Percentiles rank a stretch among this genome's conserved stretches.
Evolutionary conservation across 495 filamentous ascomycete species (phyloP).

Genomic region (Beverwykella pulmonaria): DNA sequence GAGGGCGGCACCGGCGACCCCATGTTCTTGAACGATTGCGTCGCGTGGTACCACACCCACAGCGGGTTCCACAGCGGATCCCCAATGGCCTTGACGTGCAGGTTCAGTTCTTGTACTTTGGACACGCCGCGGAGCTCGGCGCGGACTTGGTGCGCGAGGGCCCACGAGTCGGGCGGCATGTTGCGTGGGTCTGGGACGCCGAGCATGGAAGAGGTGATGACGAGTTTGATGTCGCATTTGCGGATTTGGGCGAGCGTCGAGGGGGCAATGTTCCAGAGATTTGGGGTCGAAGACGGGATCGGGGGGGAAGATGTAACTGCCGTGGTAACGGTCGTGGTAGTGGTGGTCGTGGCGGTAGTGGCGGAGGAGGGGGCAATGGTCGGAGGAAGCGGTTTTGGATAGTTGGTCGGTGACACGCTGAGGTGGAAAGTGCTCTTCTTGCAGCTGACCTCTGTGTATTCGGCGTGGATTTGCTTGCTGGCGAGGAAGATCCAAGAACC

Average conservation of each 20-base stretch:
- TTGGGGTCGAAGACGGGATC: background rate
- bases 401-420: conserved; percentile 30
- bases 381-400: background rate
- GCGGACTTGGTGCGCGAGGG: conserved; percentile 29
- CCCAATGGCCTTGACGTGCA: conserved; percentile 36
- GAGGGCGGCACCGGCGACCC: background rate
- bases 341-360: background rate
- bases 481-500: conserved; percentile 31
- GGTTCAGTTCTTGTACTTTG: conserved; percentile 26
- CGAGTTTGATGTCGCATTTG: conserved; percentile 32
- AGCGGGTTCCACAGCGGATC: conserved; percentile 39
- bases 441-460: conserved; percentile 34
- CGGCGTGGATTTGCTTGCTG: conserved; percentile 30
- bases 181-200: conserved; percentile 30
- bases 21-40: conserved; percentile 28
- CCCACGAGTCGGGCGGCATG: conserved; percentile 26
- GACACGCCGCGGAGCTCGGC: conserved; percentile 16
- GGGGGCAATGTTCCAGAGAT: conserved; percentile 22
- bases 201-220: conserved; percentile 34
- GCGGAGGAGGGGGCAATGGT: background rate
- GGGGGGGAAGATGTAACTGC: background rate
- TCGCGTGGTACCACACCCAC: conserved; percentile 38
- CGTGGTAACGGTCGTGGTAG: background rate
- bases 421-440: conserved; percentile 30
- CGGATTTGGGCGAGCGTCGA: conserved; percentile 20